These are phyloP conservation scores for Cyclotella atomus DNA, from an alignment of 108 stramenopile species.

Conservation along the genomic window DNA sequence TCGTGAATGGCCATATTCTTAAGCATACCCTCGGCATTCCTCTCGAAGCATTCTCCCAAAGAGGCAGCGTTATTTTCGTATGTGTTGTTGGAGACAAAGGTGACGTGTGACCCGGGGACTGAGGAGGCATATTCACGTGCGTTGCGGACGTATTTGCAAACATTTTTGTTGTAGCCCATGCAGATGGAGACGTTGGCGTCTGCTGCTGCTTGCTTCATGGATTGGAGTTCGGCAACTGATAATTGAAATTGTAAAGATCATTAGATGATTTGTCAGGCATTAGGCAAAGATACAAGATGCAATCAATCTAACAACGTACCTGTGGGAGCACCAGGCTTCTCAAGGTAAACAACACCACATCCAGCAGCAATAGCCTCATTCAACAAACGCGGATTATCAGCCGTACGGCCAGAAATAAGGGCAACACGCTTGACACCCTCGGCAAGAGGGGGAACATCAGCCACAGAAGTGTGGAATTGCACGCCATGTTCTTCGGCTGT, in stretches of 20 bases:
- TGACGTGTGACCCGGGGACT: conserved; percentile 68
- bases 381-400: conserved; percentile 86
- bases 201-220: conserved; percentile 78
- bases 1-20: conserved; percentile 98
- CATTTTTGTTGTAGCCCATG: conserved; percentile 97
- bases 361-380: conserved; percentile 70
- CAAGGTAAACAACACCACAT: conserved; percentile 82
- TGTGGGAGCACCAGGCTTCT: conserved; percentile 93
- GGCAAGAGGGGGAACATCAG: conserved; percentile 72
- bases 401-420: conserved; percentile 88
- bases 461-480: conserved; percentile 69
- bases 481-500: conserved; percentile 67
- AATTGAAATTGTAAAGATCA: too few species aligned
- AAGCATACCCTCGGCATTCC: conserved; percentile 93
- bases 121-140: conserved; percentile 73
- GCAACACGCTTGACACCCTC: conserved; percentile 82
- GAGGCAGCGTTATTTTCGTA: conserved; percentile 84
- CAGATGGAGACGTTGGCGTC: conserved; percentile 78
- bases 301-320: conserved; percentile 29
- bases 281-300: too few species aligned
- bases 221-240: conserved; percentile 70
- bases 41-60: conserved; percentile 92
- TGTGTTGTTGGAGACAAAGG: conserved; percentile 93
- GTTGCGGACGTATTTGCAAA: conserved; percentile 89
- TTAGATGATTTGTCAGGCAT: too few species aligned